phyloP scores from a whole-genome alignment of 179 eudicot genomes.

The Actinidia chinensis region DNA sequence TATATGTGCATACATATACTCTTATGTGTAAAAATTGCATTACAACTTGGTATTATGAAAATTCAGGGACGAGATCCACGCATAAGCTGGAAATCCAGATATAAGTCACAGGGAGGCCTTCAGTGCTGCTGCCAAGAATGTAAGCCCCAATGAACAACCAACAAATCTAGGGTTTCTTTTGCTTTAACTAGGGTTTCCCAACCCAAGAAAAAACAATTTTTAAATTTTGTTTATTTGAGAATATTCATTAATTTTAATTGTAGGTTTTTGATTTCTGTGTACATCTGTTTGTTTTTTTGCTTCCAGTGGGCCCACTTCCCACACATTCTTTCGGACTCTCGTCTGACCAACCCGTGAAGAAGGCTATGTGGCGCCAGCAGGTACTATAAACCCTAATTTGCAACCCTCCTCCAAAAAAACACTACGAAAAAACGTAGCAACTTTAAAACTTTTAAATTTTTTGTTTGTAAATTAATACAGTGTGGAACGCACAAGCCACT shows the following conservation, averaged over 20 bases:
- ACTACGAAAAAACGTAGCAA: not conserved
- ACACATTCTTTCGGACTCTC: constrained; percentile 88
- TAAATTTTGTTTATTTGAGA: constrained; percentile 21
- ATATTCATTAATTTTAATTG: not conserved
- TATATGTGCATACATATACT: not conserved
- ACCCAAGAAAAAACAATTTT: constrained; percentile 11
- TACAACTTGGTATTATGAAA: not conserved
- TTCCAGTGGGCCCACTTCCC: constrained; percentile 92
- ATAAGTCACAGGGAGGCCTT: constrained; percentile 97
- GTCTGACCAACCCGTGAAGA: constrained; percentile 97
- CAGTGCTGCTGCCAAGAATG: constrained; percentile 98
- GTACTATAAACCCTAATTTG: constrained; percentile 34
- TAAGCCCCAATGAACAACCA: constrained; percentile 14
- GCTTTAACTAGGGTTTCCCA: not conserved
- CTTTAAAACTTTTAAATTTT: not conserved
- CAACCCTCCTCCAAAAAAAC: not conserved
- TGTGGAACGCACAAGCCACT: too few relatives aligned
- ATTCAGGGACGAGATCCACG: constrained; percentile 94
- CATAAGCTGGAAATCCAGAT: constrained; percentile 96
- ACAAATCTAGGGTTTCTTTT: constrained; percentile 3
- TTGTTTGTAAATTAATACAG: not conserved
- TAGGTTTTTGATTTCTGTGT: constrained; percentile 19
- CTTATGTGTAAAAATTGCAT: not conserved
- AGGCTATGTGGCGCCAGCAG: constrained; percentile 77
- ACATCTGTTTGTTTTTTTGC: constrained; percentile 26